Evolutionary conservation across 768 basidiomycete species (phyloP).

Genomic region (Termitomyces sp.): DNA sequence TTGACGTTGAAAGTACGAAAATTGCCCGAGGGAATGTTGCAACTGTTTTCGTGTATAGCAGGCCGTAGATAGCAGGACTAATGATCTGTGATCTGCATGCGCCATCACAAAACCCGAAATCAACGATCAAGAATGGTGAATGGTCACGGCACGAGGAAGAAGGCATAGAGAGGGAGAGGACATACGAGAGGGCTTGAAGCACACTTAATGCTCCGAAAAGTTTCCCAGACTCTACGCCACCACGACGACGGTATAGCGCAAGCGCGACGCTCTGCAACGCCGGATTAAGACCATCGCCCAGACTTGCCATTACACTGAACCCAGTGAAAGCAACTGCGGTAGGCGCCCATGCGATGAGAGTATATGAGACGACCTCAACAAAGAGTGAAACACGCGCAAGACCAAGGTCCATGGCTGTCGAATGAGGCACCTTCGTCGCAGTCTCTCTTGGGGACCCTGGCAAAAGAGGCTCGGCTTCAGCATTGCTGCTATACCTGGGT

Average conservation of each 20-base stretch:
- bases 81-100: conserved; percentile 53
- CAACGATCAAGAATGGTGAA: too few relatives aligned
- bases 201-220: conserved; percentile 82
- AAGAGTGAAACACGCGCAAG: conserved; percentile 58
- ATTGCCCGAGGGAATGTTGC: conserved; percentile 62
- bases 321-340: conserved; percentile 46
- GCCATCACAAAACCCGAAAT: background rate
- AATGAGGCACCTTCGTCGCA: conserved; percentile 28
- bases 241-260: conserved; percentile 50
- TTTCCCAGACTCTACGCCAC: conserved; percentile 59
- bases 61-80: conserved; percentile 68
- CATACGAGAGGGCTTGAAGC: conserved; percentile 59
- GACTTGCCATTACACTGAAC: conserved; percentile 42
- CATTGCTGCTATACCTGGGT: conserved; percentile 15
- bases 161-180: background rate
- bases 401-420: conserved; percentile 59
- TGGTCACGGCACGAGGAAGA: background rate
- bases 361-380: conserved; percentile 48
- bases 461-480: conserved; percentile 25
- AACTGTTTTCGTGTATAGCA: conserved; percentile 68
- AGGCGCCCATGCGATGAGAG: conserved; percentile 41
- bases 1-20: conserved; percentile 49
- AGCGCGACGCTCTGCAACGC: conserved; percentile 69
- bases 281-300: conserved; percentile 61
- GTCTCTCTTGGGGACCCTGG: conserved; percentile 6